These are phyloP conservation scores for Linnemannia schmuckeri DNA, from an alignment of 192 early-diverging fungal species.

Conservation along the genomic window DNA sequence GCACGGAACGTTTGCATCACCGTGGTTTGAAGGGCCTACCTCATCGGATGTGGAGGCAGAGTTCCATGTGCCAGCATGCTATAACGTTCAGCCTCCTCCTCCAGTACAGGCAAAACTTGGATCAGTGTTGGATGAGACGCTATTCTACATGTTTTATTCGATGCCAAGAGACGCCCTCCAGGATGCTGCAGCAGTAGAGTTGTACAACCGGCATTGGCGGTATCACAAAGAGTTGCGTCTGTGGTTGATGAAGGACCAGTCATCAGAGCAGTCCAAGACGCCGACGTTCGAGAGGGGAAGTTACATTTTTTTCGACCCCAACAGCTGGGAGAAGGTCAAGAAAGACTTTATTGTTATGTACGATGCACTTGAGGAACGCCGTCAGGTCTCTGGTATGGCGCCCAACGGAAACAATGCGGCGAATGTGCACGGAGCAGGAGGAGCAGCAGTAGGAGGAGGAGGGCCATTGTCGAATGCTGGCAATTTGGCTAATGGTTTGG, in stretches of 20 bases:
- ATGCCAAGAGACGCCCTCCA: constrained; percentile 94
- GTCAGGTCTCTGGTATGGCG: constrained; percentile 22
- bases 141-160: constrained; percentile 98
- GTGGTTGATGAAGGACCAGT: constrained; percentile 92
- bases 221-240: constrained; percentile 95
- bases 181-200: constrained; percentile 94
- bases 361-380: constrained; percentile 91
- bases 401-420: constrained; percentile 19
- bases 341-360: constrained; percentile 90
- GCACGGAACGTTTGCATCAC: constrained; percentile 90
- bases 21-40: constrained; percentile 85
- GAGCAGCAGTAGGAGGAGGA: constrained; percentile 17
- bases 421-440: neutral
- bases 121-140: constrained; percentile 88
- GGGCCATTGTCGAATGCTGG: constrained; percentile 8
- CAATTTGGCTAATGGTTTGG: constrained; percentile 29
- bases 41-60: constrained; percentile 83
- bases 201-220: constrained; percentile 94
- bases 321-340: constrained; percentile 89
- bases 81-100: constrained; percentile 80
- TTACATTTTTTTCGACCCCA: constrained; percentile 95
- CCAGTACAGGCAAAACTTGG: constrained; percentile 79
- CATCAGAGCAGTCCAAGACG: constrained; percentile 69
- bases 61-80: constrained; percentile 89
- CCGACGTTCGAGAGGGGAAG: constrained; percentile 84